These are phyloP conservation scores for Ziziphus jujuba DNA, from an alignment of 306 rosid species.

Conservation along the genomic window DNA sequence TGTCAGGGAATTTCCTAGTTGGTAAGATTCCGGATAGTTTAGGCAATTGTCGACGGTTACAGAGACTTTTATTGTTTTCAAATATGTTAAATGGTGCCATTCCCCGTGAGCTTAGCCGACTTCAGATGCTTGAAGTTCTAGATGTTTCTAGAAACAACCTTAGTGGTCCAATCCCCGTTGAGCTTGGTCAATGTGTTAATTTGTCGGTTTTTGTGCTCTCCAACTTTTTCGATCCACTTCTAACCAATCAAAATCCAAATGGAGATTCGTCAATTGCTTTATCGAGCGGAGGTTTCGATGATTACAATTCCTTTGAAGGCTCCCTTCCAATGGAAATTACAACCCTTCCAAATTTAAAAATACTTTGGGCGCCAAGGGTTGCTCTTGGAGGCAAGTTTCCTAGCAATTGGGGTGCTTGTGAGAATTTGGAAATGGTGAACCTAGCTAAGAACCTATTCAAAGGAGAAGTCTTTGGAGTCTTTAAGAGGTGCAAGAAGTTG, in stretches of 20 bases:
- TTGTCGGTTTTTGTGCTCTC: slow-evolving; percentile 38
- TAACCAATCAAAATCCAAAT: not conserved
- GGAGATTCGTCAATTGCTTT: slow-evolving; percentile 8
- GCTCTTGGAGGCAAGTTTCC: slow-evolving; percentile 29
- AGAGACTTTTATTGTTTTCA: slow-evolving; percentile 31
- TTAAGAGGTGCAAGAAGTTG: slow-evolving; percentile 31
- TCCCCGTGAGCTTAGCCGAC: slow-evolving; percentile 28
- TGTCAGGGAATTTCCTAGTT: slow-evolving; percentile 34
- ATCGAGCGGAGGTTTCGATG: not conserved
- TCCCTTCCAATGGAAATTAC: slow-evolving; percentile 31
- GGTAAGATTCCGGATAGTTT: slow-evolving; percentile 35
- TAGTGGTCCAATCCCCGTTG: slow-evolving; percentile 28
- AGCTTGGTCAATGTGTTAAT: slow-evolving; percentile 30
- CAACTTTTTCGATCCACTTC: slow-evolving; percentile 9
- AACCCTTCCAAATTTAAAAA: slow-evolving; percentile 8
- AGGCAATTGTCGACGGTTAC: slow-evolving; percentile 29
- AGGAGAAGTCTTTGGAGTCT: slow-evolving; percentile 30
- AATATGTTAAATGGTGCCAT: slow-evolving; percentile 26
- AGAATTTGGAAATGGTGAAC: slow-evolving; percentile 38
- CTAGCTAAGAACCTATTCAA: slow-evolving; percentile 25
- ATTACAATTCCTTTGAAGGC: slow-evolving; percentile 37
- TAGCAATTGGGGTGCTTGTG: slow-evolving; percentile 31
- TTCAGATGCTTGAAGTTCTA: slow-evolving; percentile 34
- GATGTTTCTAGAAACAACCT: slow-evolving; percentile 43
- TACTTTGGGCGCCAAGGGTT: slow-evolving; percentile 29